Base-by-base conservation (phyloP, 805 yeast species). In the Debaryomyces maramus region DNA sequence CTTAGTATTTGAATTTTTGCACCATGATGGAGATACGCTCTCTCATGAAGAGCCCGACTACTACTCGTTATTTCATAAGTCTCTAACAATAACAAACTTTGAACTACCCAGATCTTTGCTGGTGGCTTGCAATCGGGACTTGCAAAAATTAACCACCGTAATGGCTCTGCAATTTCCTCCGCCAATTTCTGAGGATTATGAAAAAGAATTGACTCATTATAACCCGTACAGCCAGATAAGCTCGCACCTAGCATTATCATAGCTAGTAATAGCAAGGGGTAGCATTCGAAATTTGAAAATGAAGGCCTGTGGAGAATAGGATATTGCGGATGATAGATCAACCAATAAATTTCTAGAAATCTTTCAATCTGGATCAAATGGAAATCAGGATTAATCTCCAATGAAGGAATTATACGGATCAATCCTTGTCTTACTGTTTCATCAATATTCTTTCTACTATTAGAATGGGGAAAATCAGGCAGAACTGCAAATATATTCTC, bases 11-110 rank as follows among this genome's bases (percentile, higher is more conserved):
- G 62, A 13, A 59, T 54, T 41, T 60, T 60, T n/a, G 93, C 81
- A 4, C 93, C 95, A 58, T 87, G 95, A 52, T 87, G 93, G n/a
- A 88, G 65, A 57, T 82, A 88, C 0, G 87, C 83, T 33, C 95
- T 61, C 56, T 86, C 95, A 57, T 87, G 96, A 37, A 85, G 55
- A 27, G 61, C 62, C 45, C 96, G 63, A 26, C 75, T 72, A 0
- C 86, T 67, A 46, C 83, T 78, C 40, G 80, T 72, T 54, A 86
- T 85, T 56, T 87, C 96, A 55, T 76, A 84, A 50, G 79, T 76
- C 54, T 87, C 95, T 13, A 88, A 56, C 45, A 88, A 55, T 35
- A 85, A 52, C 42, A 87, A 65, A 45, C 85, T 70, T 59, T 88
- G 95, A 33, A 88, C 69, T 7, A 87, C 78, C 81, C 87, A 86